Evolutionary conservation across 176 grass and related monocot genomes (phyloP), one percentile per base, ranked within the genome.

Genomic region (Tillandsia fasciculata): DNA sequence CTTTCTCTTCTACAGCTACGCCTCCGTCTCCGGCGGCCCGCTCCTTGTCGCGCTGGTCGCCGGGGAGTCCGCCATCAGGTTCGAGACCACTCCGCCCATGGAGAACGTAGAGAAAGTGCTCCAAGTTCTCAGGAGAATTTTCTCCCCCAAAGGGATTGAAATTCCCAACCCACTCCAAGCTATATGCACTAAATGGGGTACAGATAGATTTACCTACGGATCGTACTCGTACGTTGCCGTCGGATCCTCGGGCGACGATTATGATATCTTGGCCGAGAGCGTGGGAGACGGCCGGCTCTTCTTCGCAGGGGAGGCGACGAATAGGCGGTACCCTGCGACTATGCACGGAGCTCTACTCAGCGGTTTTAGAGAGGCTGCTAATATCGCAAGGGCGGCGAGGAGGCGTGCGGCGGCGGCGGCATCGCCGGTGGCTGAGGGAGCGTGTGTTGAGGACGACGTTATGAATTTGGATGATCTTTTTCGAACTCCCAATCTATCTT

Each of bases 341-440:
- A 97, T 97, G 94, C 94, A 97, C 72, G 94, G 94, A 74, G 94
- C 94, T 64, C 73, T 97, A 49, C 86, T 97, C 74, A 97, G 94
- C 67, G 94, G 94, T 63, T 93, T 92, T 52, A 97, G 86, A 59
- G 94, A 97, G 75, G 82, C 87, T 74, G 89, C 89, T 52, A 97
- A 97, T 75, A 97, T 97, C 68, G 78, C 79, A 77, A 87, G 78
- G 77, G 81, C 84, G 57, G 82, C 86, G 50, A 84, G 84, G 52
- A 90, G 78, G 76, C 90, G 86, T 57, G 83, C 82, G 26, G 77
- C 51, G 42, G 77, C 51, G 42, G 26, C 65, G 48, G 80, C 48
- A 6, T 42, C 33, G 33, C 4, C 33, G 15, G 28, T 72, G 42
- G 71, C 54, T 20, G 66, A 84, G 76, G 77, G 68, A 79, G 53